These are phyloP conservation scores for Pseudocercospora macadamiae DNA, from an alignment of 2,329 filamentous ascomycete genomes.

Conservation along the genomic window DNA sequence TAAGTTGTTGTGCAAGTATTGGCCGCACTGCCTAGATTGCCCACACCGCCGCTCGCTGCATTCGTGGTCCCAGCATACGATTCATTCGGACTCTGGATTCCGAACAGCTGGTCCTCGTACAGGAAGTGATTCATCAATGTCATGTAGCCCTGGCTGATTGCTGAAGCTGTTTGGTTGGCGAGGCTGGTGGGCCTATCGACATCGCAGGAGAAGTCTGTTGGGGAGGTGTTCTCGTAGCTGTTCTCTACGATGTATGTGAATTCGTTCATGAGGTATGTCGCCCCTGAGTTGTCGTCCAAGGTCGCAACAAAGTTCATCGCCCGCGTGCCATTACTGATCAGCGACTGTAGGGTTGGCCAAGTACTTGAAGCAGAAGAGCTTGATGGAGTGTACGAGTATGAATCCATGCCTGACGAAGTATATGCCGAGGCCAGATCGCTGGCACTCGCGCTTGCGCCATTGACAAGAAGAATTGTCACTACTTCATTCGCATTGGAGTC, in stretches of 20 bases:
- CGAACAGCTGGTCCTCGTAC: constrained; percentile 46
- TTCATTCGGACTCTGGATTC: constrained; percentile 47
- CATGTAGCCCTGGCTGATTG: constrained; percentile 38
- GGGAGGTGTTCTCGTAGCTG: constrained; percentile 42
- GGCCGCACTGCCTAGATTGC: constrained; percentile 50
- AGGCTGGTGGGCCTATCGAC: constrained; percentile 23
- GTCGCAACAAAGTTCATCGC: constrained; percentile 66
- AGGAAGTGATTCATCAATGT: constrained; percentile 55
- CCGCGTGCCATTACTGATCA: constrained; percentile 69
- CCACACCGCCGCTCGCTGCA: constrained; percentile 43
- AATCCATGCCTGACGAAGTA: constrained; percentile 54
- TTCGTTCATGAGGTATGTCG: constrained; percentile 65
- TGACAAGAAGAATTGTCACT: constrained; percentile 81
- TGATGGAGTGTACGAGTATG: too few relatives aligned
- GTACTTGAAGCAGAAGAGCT: constrained; percentile 54
- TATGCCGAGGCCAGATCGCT: constrained; percentile 50
- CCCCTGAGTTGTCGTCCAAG: constrained; percentile 79
- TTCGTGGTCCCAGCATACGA: constrained; percentile 46
- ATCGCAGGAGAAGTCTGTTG: constrained; percentile 29
- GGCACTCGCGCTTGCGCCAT: constrained; percentile 61
- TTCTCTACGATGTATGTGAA: constrained; percentile 52
- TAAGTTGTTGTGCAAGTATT: constrained; percentile 44
- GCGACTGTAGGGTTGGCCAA: constrained; percentile 81
- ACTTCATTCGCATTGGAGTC: constrained; percentile 76
- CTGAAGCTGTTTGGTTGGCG: constrained; percentile 21